A percentile compares a stretch with the other conserved stretches of the same genome.
phyloP scores from a whole-genome alignment of 2,329 filamentous ascomycete species.

The Paecilomyces formosus region DNA sequence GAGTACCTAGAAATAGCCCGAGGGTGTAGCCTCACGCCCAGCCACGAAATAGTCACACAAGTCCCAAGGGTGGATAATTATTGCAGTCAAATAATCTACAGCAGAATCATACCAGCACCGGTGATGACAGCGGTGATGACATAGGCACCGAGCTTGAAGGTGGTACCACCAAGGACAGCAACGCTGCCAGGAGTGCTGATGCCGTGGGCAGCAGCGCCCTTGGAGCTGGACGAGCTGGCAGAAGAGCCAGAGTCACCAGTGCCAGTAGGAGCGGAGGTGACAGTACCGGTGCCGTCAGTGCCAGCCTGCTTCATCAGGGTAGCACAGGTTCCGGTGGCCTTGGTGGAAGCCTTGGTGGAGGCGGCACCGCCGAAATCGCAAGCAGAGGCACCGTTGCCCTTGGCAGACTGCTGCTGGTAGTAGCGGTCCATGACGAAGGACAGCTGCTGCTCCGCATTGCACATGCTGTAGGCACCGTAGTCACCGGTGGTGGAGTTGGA shows the following conservation, averaged over 20 bases:
- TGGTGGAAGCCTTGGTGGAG: conserved; percentile 23
- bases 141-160: conserved; percentile 37
- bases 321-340: conserved; percentile 26
- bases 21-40: background rate
- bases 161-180: conserved; percentile 26
- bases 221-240: conserved; percentile 15
- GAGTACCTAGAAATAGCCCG: background rate
- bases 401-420: conserved; percentile 32
- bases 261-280: conserved; percentile 29
- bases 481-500: conserved; percentile 31
- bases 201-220: conserved; percentile 23
- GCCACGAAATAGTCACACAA: background rate
- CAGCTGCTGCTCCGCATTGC: conserved; percentile 36
- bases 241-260: conserved; percentile 9
- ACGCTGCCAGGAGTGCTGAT: conserved; percentile 18
- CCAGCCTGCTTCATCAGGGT: conserved; percentile 32
- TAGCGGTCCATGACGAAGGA: conserved; percentile 41
- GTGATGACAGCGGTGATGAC: conserved; percentile 35
- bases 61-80: background rate
- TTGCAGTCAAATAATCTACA: conserved; percentile 23
- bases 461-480: conserved; percentile 45
- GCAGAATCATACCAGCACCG: conserved; percentile 40
- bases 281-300: conserved; percentile 29
- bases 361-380: conserved; percentile 40
- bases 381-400: conserved; percentile 26